These are phyloP conservation scores for Globisporangium orthogonon DNA, from an alignment of 352 stramenopile genomes.

Conservation along the genomic window DNA sequence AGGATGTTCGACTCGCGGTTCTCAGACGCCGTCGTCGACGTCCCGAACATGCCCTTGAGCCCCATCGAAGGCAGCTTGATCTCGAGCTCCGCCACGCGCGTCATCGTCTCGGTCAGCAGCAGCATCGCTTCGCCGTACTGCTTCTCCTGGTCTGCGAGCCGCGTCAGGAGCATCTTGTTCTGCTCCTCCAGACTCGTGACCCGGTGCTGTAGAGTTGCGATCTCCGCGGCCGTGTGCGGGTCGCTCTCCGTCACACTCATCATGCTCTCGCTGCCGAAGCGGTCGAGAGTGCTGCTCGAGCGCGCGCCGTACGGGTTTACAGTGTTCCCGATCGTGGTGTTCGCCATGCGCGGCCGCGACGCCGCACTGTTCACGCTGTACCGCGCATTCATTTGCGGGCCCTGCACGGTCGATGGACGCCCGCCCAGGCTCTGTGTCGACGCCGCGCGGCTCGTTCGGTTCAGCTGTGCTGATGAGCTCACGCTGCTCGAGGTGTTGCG, in stretches of 20 bases:
- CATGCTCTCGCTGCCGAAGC: constrained; percentile 43
- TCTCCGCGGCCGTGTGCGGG: constrained; percentile 28
- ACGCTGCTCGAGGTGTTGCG: constrained; percentile 9
- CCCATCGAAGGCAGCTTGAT: constrained; percentile 49
- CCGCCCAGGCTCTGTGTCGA: constrained; percentile 44
- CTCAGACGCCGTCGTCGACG: constrained; percentile 38
- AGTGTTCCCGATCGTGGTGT: neutral
- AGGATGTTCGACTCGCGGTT: constrained; percentile 34
- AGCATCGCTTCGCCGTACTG: constrained; percentile 86
- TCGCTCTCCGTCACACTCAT: constrained; percentile 52
- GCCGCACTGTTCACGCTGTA: constrained; percentile 32
- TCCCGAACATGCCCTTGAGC: constrained; percentile 37
- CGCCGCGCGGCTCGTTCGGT: constrained; percentile 28
- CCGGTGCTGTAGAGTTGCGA: constrained; percentile 43
- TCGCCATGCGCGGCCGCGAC: constrained; percentile 15
- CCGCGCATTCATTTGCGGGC: constrained; percentile 41
- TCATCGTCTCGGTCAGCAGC: constrained; percentile 82
- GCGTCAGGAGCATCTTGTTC: constrained; percentile 68
- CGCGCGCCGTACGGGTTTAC: constrained; percentile 9
- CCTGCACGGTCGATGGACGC: constrained; percentile 33
- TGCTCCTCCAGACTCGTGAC: constrained; percentile 57
- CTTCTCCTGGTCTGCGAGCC: constrained; percentile 69
- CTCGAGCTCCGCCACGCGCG: constrained; percentile 77
- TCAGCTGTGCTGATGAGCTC: constrained; percentile 7
- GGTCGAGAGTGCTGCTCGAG: constrained; percentile 28